These are phyloP conservation scores for Tephrocybe sp. DNA, from an alignment of 768 basidiomycete genomes.

Conservation along the genomic window DNA sequence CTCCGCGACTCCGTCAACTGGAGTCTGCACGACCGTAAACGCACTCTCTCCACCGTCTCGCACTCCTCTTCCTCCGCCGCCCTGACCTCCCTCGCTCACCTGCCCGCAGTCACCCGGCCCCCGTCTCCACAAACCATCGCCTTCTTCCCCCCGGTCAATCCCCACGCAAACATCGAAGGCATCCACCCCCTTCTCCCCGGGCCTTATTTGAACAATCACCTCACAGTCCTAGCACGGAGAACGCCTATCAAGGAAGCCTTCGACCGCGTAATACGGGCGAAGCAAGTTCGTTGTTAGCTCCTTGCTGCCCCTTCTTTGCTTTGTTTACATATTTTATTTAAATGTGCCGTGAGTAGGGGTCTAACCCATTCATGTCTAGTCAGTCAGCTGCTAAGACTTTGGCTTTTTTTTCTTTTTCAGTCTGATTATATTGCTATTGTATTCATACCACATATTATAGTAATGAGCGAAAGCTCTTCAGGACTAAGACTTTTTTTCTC, in stretches of 20 bases:
- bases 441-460: too few relatives aligned
- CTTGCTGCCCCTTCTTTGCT: too few relatives aligned
- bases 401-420: too few relatives aligned
- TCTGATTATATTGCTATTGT: too few relatives aligned
- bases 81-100: slow-evolving; percentile 54
- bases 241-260: slow-evolving; percentile 70
- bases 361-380: too few relatives aligned
- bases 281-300: slow-evolving; percentile 29
- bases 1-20: slow-evolving; percentile 27
- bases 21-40: slow-evolving; percentile 41
- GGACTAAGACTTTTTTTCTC: too few relatives aligned
- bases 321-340: too few relatives aligned
- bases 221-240: slow-evolving; percentile 65
- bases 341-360: too few relatives aligned
- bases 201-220: slow-evolving; percentile 69
- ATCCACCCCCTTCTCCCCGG: slow-evolving; percentile 73
- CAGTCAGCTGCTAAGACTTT: too few relatives aligned
- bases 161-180: slow-evolving; percentile 52
- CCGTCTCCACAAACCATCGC: slow-evolving; percentile 50
- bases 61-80: slow-evolving; percentile 55
- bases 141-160: slow-evolving; percentile 66
- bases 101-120: slow-evolving; percentile 47
- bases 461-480: too few relatives aligned
- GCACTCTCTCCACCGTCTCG: slow-evolving; percentile 60
- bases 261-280: slow-evolving; percentile 64